Evolutionary conservation across 2,329 filamentous ascomycete genomes (phyloP).

Genomic region (Nectriaceae sp.): DNA sequence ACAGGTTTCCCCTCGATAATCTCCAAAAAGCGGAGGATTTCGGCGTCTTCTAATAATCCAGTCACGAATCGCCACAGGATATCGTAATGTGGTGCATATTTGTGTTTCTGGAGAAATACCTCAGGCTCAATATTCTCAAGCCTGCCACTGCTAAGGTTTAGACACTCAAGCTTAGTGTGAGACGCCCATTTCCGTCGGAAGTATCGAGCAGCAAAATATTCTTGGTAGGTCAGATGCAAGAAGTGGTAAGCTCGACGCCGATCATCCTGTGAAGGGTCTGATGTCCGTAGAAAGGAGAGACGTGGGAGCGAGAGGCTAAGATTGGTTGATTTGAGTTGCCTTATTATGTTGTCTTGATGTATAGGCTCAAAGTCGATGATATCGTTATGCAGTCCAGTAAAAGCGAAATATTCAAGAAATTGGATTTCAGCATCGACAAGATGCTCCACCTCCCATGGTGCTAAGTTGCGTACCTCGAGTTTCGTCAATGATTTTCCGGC

Average conservation of each 20-base stretch:
- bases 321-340: background rate
- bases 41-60: conserved; percentile 34
- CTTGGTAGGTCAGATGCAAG: conserved; percentile 44
- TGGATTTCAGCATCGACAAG: conserved; percentile 18
- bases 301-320: no score
- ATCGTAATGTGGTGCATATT: conserved; percentile 41
- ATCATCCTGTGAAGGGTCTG: conserved; percentile 23
- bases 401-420: conserved; percentile 37
- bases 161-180: conserved; percentile 13
- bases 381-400: conserved; percentile 36
- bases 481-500: conserved; percentile 1
- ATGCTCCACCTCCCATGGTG: conserved; percentile 22
- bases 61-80: conserved; percentile 45
- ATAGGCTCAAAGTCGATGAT: conserved; percentile 33
- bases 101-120: conserved; percentile 35
- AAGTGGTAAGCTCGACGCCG: conserved; percentile 38
- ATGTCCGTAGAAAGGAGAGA: conserved; percentile 41
- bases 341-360: conserved; percentile 21
- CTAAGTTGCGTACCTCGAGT: conserved; percentile 3
- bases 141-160: conserved; percentile 7
- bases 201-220: conserved; percentile 44
- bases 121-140: conserved; percentile 4
- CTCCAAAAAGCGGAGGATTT: conserved; percentile 28
- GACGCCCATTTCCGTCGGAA: conserved; percentile 36
- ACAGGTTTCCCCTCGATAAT: conserved; percentile 34